phyloP scores from a whole-genome alignment of 179 eudicot species.

The Pouteria campechiana region DNA sequence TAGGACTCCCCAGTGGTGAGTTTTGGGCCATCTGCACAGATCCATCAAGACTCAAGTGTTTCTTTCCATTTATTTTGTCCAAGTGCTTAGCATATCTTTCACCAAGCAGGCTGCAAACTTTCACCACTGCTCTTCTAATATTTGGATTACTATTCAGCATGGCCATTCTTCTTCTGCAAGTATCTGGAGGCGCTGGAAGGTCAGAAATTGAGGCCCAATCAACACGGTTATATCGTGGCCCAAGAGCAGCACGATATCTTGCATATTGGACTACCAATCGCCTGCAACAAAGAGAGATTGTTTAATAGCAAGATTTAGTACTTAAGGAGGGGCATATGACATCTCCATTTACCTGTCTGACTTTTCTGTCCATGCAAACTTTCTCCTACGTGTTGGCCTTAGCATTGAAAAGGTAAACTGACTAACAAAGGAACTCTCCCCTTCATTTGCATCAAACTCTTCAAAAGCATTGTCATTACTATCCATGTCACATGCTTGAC shows the following conservation, averaged over 20 bases:
- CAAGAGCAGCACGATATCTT: constrained; percentile 74
- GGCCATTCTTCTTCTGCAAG: constrained; percentile 78
- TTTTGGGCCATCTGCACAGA: constrained; percentile 11
- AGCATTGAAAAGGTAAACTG: constrained; percentile 41
- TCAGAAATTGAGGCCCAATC: constrained; percentile 57
- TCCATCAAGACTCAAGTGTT: constrained; percentile 2
- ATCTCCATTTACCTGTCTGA: constrained; percentile 61
- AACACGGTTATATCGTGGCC: constrained; percentile 59
- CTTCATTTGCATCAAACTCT: constrained; percentile 21
- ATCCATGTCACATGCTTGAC: constrained; percentile 16
- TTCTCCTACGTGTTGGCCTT: constrained; percentile 33
- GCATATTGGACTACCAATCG: constrained; percentile 64
- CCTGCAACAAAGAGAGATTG: constrained; percentile 42
- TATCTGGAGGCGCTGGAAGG: constrained; percentile 67
- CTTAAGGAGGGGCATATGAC: not conserved
- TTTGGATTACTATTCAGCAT: constrained; percentile 29
- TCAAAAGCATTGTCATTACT: constrained; percentile 19
- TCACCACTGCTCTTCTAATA: constrained; percentile 61
- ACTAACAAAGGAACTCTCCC: constrained; percentile 28
- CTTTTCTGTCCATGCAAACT: constrained; percentile 70
- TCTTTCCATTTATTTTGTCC: constrained; percentile 20
- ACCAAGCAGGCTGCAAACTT: constrained; percentile 65
- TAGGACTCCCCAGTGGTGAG: constrained; percentile 6
- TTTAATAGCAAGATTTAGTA: not conserved
- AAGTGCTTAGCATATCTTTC: constrained; percentile 58